Conservation (phyloP, 1,139 yeast species). For the Nematodospora anomalae region DNA sequence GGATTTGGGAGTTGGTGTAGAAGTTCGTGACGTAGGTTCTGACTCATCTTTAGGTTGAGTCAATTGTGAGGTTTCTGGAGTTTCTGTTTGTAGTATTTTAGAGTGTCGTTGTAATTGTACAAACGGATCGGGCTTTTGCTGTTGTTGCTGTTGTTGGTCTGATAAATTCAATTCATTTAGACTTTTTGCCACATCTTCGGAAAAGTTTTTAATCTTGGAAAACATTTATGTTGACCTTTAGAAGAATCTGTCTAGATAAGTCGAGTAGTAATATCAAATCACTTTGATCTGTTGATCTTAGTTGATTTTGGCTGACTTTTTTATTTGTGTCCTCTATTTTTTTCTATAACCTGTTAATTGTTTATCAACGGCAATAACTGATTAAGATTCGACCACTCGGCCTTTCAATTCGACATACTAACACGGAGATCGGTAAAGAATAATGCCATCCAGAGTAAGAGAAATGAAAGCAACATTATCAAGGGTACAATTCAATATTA, state of each 20-base stretch:
- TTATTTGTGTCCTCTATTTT: too few relatives aligned
- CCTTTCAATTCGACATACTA: too few relatives aligned
- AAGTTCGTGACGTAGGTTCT: conserved; percentile 9
- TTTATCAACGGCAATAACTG: too few relatives aligned
- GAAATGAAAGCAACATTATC: conserved; percentile 18
- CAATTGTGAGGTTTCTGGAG: conserved; percentile 47
- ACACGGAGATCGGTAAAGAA: too few relatives aligned
- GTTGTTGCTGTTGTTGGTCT: conserved; percentile 10
- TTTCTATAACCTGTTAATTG: too few relatives aligned
- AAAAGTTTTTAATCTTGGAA: conserved; percentile 53
- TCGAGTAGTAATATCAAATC: neutral
- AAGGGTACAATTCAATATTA: conserved; percentile 21
- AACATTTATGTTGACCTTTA: conserved; percentile 22
- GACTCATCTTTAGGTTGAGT: conserved; percentile 49
- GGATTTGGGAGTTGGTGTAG: conserved; percentile 23
- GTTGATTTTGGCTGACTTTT: too few relatives aligned
- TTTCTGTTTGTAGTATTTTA: conserved; percentile 32
- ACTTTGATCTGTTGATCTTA: too few relatives aligned
- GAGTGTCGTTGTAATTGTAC: conserved; percentile 36
- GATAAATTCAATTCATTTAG: conserved; percentile 33
- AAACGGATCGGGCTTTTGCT: conserved; percentile 22
- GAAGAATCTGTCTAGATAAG: neutral
- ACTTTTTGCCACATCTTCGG: conserved; percentile 52
- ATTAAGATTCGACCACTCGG: neutral
- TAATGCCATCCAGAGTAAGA: conserved; percentile 8